These are phyloP conservation scores for Smallanthus sonchifolius DNA, from an alignment of 129 eudicot species.

Conservation along the genomic window DNA sequence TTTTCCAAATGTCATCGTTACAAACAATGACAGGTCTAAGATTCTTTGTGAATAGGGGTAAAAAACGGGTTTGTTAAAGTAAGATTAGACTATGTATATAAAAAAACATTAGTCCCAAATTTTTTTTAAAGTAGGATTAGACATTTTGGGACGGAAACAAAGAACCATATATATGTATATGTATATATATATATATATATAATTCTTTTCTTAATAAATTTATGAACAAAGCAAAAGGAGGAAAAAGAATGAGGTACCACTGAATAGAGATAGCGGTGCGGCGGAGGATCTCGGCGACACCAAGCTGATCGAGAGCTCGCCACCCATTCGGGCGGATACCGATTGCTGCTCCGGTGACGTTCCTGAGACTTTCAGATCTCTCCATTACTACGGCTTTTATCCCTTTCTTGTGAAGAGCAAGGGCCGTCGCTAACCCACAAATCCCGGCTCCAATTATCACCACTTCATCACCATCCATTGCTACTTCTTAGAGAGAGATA, in stretches of 20 bases:
- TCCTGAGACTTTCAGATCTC: constrained; percentile 35
- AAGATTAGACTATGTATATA: too few species aligned
- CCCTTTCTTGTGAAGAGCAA: constrained; percentile 53
- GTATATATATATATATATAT: too few species aligned
- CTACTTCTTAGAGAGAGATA: neutral
- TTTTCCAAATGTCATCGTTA: too few species aligned
- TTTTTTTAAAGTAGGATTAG: too few species aligned
- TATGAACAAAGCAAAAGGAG: too few species aligned
- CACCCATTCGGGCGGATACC: constrained; percentile 44
- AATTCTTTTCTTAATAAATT: too few species aligned
- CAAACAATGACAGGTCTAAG: too few species aligned
- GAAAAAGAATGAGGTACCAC: constrained; percentile 11
- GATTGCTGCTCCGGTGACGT: constrained; percentile 37
- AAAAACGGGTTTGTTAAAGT: too few species aligned
- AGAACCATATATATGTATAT: too few species aligned
- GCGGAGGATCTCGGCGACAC: constrained; percentile 40
- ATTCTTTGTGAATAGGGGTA: too few species aligned
- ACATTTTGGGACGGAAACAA: too few species aligned
- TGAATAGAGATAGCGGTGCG: constrained; percentile 26
- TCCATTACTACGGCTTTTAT: constrained; percentile 43
- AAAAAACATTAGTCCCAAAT: too few species aligned
- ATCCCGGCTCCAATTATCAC: constrained; percentile 57
- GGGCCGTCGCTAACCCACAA: constrained; percentile 54
- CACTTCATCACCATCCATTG: constrained; percentile 11
- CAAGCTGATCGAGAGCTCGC: constrained; percentile 57